Evolutionary conservation across 192 early-diverging fungal genomes (phyloP).

Genomic region (Radiomyces spectabilis): DNA sequence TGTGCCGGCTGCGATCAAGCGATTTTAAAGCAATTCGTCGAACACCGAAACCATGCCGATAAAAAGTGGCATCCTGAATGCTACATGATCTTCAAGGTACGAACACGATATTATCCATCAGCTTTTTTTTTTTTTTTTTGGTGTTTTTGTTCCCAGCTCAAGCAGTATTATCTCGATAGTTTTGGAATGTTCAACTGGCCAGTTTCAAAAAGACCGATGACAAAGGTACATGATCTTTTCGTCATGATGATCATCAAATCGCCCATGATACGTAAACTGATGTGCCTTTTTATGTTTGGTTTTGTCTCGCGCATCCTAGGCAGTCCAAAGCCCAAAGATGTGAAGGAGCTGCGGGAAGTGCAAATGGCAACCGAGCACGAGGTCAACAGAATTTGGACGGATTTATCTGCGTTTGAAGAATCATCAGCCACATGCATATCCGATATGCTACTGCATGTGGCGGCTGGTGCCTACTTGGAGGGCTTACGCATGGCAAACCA

Average conservation of each 20-base stretch:
- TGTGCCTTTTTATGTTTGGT: no score
- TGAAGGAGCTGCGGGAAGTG: constrained; percentile 21
- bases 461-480: constrained; percentile 58
- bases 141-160: constrained; percentile 4
- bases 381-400: constrained; percentile 75
- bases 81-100: constrained; percentile 84
- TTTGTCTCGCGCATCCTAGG: no score
- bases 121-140: background rate
- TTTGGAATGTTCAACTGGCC: constrained; percentile 1
- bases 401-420: constrained; percentile 81
- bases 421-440: constrained; percentile 81
- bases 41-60: constrained; percentile 41
- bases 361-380: constrained; percentile 77
- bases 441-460: constrained; percentile 77
- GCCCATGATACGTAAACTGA: no score
- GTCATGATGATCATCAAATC: no score
- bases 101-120: background rate
- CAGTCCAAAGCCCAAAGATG: no score
- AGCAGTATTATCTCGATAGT: background rate
- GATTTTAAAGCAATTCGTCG: constrained; percentile 77
- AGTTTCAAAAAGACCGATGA: background rate
- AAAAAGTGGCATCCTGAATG: constrained; percentile 88
- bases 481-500: constrained; percentile 62
- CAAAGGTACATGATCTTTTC: background rate
- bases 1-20: constrained; percentile 13